A percentile compares a stretch with the other conserved stretches of the same genome.
Evolutionary conservation across 1,284 basidiomycete genomes (phyloP).

Genomic region (Prillingera fragicola): DNA sequence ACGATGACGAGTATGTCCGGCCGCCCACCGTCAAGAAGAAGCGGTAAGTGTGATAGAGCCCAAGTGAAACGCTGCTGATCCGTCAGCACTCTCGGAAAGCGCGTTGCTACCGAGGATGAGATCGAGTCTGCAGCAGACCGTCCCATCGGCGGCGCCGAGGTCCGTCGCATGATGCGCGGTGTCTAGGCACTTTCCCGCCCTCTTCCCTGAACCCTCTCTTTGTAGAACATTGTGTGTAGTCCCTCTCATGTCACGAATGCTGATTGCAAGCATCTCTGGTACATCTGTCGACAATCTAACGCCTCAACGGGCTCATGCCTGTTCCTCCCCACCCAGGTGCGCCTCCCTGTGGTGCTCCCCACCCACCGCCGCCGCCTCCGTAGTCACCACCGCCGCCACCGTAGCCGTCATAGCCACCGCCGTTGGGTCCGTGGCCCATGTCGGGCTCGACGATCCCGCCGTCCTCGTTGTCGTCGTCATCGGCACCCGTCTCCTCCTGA

Average conservation of each 20-base stretch:
- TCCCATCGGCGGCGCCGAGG: slow-evolving; percentile 27
- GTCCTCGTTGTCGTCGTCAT: slow-evolving; percentile 34
- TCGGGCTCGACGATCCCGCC: slow-evolving; percentile 32
- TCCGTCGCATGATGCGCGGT: slow-evolving; percentile 37
- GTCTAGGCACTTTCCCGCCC: not conserved
- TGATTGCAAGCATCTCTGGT: too few relatives aligned
- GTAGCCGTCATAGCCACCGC: slow-evolving; percentile 6
- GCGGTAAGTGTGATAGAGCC: slow-evolving; percentile 52
- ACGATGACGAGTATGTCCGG: slow-evolving; percentile 30
- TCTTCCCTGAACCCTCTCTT: not conserved
- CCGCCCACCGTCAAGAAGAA: slow-evolving; percentile 47
- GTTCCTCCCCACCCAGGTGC: slow-evolving; percentile 17
- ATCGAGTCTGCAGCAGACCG: slow-evolving; percentile 36
- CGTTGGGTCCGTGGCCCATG: slow-evolving; percentile 15
- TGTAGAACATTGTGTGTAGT: not conserved
- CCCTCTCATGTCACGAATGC: too few relatives aligned
- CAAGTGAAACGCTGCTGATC: not conserved
- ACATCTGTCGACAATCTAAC: slow-evolving; percentile 7
- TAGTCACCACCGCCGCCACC: slow-evolving; percentile 8
- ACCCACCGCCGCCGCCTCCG: slow-evolving; percentile 13
- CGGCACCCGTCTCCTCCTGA: slow-evolving; percentile 39
- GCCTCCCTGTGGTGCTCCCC: slow-evolving; percentile 13
- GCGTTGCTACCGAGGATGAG: slow-evolving; percentile 51
- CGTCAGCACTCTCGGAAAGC: slow-evolving; percentile 49
- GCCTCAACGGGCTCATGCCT: slow-evolving; percentile 40